phyloP scores from a whole-genome alignment of 352 stramenopile species.

The Phytophthora chlamydospora region DNA sequence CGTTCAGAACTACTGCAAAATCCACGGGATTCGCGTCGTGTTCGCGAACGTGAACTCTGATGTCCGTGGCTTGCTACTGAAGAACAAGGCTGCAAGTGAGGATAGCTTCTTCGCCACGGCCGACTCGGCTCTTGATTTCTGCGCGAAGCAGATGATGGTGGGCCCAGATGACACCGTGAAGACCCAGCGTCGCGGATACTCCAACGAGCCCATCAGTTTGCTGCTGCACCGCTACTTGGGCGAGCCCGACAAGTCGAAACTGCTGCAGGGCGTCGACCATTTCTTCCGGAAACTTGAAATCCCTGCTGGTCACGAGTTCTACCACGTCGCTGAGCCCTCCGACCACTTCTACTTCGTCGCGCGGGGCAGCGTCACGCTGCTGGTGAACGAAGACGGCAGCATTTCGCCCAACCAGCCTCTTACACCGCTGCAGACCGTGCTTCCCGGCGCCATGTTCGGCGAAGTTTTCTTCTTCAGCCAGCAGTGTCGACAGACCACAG shows the following conservation, averaged over 20 bases:
- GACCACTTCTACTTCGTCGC: slow-evolving; percentile 76
- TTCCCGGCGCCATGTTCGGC: slow-evolving; percentile 77
- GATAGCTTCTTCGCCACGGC: slow-evolving; percentile 62
- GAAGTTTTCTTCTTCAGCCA: slow-evolving; percentile 81
- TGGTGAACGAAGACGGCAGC: slow-evolving; percentile 75
- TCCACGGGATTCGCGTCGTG: slow-evolving; percentile 57
- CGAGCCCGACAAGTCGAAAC: slow-evolving; percentile 58
- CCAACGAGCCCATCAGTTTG: slow-evolving; percentile 54
- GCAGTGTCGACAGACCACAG: slow-evolving; percentile 59
- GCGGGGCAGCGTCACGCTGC: slow-evolving; percentile 62
- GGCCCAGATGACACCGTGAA: slow-evolving; percentile 15
- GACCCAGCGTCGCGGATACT: slow-evolving; percentile 24
- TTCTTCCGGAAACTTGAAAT: slow-evolving; percentile 62
- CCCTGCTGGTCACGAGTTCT: slow-evolving; percentile 60
- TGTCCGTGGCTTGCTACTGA: slow-evolving; percentile 56
- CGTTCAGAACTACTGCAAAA: slow-evolving; percentile 74
- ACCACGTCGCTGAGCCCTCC: slow-evolving; percentile 55
- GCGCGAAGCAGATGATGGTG: slow-evolving; percentile 59
- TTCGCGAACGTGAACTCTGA: slow-evolving; percentile 64
- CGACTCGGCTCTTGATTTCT: slow-evolving; percentile 71
- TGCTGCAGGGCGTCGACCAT: slow-evolving; percentile 60
- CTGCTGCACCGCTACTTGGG: slow-evolving; percentile 82
- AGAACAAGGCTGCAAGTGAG: slow-evolving; percentile 68
- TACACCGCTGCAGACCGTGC: slow-evolving; percentile 61
- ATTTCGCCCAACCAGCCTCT: slow-evolving; percentile 44